phyloP scores from a whole-genome alignment of 202 grass and related monocot genomes.

The Setaria viridis region DNA sequence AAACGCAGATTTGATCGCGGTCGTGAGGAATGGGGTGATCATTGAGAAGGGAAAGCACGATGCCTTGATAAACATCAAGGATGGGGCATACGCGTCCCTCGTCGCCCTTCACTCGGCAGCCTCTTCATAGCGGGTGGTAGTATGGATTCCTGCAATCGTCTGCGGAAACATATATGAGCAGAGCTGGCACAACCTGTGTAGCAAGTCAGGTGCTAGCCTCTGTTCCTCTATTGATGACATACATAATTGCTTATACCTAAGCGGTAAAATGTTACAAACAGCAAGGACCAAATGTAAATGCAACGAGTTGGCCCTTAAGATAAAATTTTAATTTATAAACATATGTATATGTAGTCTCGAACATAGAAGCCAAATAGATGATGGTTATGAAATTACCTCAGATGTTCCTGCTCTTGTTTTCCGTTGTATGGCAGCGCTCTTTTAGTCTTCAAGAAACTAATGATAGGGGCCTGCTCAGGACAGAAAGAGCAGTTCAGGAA shows the following conservation, averaged over 20 bases:
- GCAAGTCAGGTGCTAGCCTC: constrained; percentile 37
- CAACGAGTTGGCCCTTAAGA: constrained; percentile 44
- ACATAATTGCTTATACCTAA: constrained; percentile 51
- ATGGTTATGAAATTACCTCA: constrained; percentile 40
- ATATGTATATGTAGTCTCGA: constrained; percentile 45
- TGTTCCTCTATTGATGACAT: constrained; percentile 54
- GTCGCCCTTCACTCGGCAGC: constrained; percentile 75
- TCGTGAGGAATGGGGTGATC: constrained; percentile 76
- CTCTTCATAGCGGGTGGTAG: constrained; percentile 41
- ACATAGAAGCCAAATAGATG: constrained; percentile 50
- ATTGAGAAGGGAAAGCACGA: constrained; percentile 92
- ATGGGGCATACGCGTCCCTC: constrained; percentile 83
- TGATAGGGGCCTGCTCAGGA: not conserved
- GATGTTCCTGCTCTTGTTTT: constrained; percentile 30
- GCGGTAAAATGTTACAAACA: constrained; percentile 41
- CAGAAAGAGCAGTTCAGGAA: constrained; percentile 2
- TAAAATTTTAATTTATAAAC: constrained; percentile 44
- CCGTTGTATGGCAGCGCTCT: not conserved
- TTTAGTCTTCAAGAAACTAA: not conserved
- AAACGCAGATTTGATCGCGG: constrained; percentile 68
- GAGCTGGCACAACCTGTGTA: constrained; percentile 30
- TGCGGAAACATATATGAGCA: constrained; percentile 33
- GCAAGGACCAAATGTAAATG: constrained; percentile 63
- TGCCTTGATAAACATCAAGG: constrained; percentile 79
- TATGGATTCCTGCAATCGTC: not conserved